A percentile compares a stretch with the other conserved stretches of the same genome.
Evolutionary conservation across 129 eudicot species (phyloP).

Genomic region (Flaveria trinervia): DNA sequence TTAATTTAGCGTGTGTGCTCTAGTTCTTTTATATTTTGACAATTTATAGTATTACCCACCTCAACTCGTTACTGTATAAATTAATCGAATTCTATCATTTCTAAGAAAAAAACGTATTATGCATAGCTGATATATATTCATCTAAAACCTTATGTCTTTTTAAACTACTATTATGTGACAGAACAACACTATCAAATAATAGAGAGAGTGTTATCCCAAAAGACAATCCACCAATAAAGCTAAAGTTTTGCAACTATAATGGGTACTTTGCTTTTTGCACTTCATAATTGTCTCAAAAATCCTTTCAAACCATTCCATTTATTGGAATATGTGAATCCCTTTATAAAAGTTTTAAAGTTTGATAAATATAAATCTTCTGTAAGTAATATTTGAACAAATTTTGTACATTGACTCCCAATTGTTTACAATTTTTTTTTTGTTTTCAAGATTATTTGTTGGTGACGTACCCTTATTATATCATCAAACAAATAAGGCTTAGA

Average conservation of each 20-base stretch:
- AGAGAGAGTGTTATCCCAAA: neutral
- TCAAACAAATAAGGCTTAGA: neutral
- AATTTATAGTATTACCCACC: too few relatives aligned
- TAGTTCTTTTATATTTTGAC: too few relatives aligned
- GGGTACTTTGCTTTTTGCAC: slow-evolving; percentile 33
- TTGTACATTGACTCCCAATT: neutral
- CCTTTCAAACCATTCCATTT: slow-evolving; percentile 19
- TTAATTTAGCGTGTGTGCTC: too few relatives aligned
- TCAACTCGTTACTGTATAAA: too few relatives aligned
- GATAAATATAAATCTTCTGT: neutral
- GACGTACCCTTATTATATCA: neutral
- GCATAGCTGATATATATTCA: neutral
- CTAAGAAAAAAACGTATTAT: too few relatives aligned
- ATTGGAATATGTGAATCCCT: slow-evolving; percentile 1
- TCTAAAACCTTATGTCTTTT: neutral
- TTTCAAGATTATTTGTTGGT: neutral
- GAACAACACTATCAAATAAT: slow-evolving; percentile 9
- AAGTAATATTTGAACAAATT: neutral
- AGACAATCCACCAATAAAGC: slow-evolving; percentile 40
- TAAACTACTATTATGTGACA: neutral
- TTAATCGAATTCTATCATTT: too few relatives aligned
- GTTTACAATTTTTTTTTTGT: neutral
- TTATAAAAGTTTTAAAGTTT: slow-evolving; percentile 6
- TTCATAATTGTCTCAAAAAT: slow-evolving; percentile 20
- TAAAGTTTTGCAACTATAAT: slow-evolving; percentile 28